Conservation (phyloP, 2,329 filamentous ascomycete genomes). For the Aotearoamyces nothofagi region DNA sequence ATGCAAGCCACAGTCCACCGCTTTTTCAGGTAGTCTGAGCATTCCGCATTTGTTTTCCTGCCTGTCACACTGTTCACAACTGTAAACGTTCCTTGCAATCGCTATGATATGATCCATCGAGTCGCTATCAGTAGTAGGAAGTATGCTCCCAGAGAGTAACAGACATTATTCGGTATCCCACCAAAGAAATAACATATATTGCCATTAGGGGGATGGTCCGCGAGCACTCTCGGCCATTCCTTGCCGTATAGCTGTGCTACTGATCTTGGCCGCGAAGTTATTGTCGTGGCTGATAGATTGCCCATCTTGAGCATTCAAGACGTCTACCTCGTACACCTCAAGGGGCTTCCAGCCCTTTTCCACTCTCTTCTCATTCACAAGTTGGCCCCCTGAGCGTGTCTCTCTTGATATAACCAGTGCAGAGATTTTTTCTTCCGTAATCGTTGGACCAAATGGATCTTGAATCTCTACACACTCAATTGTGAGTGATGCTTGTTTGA, state of each 20-base stretch:
- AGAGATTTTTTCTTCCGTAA: slow-evolving; percentile 62
- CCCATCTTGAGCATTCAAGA: slow-evolving; percentile 54
- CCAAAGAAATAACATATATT: too few relatives aligned
- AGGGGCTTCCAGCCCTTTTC: slow-evolving; percentile 67
- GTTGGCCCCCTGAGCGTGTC: slow-evolving; percentile 67
- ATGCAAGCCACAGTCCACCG: too few relatives aligned
- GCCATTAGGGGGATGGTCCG: not conserved
- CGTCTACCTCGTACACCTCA: slow-evolving; percentile 77
- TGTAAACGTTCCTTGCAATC: too few relatives aligned
- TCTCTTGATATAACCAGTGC: slow-evolving; percentile 79
- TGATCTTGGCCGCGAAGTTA: slow-evolving; percentile 71
- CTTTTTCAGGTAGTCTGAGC: too few relatives aligned
- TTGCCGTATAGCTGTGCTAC: slow-evolving; percentile 71
- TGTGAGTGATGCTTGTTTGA: slow-evolving; percentile 42
- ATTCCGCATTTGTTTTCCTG: too few relatives aligned
- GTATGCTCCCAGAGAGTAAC: too few relatives aligned
- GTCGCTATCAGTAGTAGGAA: too few relatives aligned
- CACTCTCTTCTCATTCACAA: slow-evolving; percentile 69
- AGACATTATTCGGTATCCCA: too few relatives aligned
- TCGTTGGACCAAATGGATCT: too few relatives aligned
- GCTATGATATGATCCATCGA: too few relatives aligned
- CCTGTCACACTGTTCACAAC: too few relatives aligned
- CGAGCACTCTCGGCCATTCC: slow-evolving; percentile 20
- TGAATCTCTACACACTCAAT: slow-evolving; percentile 75
- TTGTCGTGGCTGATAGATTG: slow-evolving; percentile 28